Evolutionary conservation across 306 rosid species (phyloP), one percentile per base, ranked within the genome.

Genomic region (Pyrus bretschneideri): DNA sequence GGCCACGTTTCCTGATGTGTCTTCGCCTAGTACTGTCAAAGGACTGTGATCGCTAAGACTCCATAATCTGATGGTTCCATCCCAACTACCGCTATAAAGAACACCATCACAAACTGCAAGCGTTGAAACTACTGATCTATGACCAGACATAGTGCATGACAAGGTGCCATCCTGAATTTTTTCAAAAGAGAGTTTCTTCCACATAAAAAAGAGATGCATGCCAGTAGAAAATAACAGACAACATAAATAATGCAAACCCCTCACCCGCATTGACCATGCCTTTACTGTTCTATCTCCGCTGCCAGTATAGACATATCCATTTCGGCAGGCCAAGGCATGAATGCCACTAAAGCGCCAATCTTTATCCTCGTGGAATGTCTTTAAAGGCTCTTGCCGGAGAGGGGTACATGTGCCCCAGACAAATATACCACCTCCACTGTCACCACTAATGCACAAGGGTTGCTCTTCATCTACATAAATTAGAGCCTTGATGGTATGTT

Each of bases 31-130:
- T 14, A 90, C 93, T 1, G 96, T 78, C 89, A 94, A 85, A 31
- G 85, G 88, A 85, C 93, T 88, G 69, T 88, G 97, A 87, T 94
- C 90, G 52, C 73, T 65, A 45, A 94, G 98, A 86, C 91, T 90
- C 98, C 98, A 94, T 82, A 94, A 75, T 77, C 97, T 85, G 76
- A 94, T 61, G 51, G 97, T 92, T 83, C 98, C 96, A 83, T 94
- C 98, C 98, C 96, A 94, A 81, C 98, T 94, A 69, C 97, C 98
- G 60, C 98, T 94, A 76, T 94, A 92, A 76, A 94, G 98, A 81
- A 94, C 87, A 78, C 80, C 87, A 44, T 90, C 86, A 69, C 92
- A 85, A 58, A 86, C 81, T 45, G 86, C 79, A 57, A 94, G 96
- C 2, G 96, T 84, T 67, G 97, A 94, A 87, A 94, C 97, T 33